Evolutionary conservation across 345 rosid species (phyloP).

Genomic region (Trapa bicornis): DNA sequence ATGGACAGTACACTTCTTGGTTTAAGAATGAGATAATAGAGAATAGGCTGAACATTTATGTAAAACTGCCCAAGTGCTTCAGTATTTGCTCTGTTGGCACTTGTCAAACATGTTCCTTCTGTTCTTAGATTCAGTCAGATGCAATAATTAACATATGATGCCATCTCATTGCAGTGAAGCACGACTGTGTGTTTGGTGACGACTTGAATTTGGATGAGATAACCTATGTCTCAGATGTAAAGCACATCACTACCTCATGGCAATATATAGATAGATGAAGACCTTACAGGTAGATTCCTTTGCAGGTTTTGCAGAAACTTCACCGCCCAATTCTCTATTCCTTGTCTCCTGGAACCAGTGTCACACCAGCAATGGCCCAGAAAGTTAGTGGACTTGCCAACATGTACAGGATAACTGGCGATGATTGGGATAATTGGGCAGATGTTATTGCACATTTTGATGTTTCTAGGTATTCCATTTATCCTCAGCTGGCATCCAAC

Average conservation of each 20-base stretch:
- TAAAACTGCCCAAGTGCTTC: neutral
- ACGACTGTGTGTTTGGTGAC: conserved; percentile 75
- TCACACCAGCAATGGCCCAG: conserved; percentile 68
- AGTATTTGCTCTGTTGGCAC: too few relatives aligned
- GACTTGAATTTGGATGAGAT: conserved; percentile 67
- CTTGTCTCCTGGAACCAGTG: conserved; percentile 83
- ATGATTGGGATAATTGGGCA: conserved; percentile 92
- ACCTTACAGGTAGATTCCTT: neutral
- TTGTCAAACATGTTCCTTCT: neutral
- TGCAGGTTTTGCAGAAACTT: conserved; percentile 59
- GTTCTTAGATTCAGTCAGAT: neutral
- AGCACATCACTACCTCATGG: neutral
- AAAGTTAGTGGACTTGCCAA: conserved; percentile 48
- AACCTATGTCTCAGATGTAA: conserved; percentile 55
- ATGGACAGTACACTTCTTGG: conserved; percentile 5
- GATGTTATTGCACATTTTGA: conserved; percentile 74
- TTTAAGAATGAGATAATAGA: neutral
- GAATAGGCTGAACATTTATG: neutral
- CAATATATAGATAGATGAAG: neutral
- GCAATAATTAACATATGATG: neutral
- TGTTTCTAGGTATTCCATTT: conserved; percentile 42
- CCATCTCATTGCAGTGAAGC: conserved; percentile 42
- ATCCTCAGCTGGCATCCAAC: neutral
- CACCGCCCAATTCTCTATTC: conserved; percentile 72
- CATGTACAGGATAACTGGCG: conserved; percentile 86